Percentiles rank a stretch among this genome's conserved stretches.
Conservation (phyloP, 805 yeast genomes). For the Scheffersomyces lignosus region DNA sequence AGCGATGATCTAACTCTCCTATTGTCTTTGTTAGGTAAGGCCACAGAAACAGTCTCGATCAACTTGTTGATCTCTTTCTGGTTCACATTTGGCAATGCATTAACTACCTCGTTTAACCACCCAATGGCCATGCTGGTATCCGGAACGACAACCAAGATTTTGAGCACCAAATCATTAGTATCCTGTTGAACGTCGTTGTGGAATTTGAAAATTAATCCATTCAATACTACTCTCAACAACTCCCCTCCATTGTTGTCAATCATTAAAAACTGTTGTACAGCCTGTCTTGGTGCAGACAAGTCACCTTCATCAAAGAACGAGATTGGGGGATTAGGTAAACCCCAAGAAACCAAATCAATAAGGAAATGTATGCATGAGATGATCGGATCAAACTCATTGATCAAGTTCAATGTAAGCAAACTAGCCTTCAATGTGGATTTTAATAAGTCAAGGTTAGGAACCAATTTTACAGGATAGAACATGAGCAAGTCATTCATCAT, state of each 20-base stretch:
- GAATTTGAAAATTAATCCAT: slow-evolving; percentile 71
- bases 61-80: slow-evolving; percentile 68
- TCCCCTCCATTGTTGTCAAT: slow-evolving; percentile 53
- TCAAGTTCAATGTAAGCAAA: slow-evolving; percentile 45
- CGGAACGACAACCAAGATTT: slow-evolving; percentile 54
- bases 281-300: slow-evolving; percentile 23
- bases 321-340: slow-evolving; percentile 75
- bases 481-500: slow-evolving; percentile 76
- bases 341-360: slow-evolving; percentile 84
- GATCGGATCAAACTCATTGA: slow-evolving; percentile 72
- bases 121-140: slow-evolving; percentile 40
- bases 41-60: slow-evolving; percentile 52
- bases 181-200: slow-evolving; percentile 70
- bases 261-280: slow-evolving; percentile 38
- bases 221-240: slow-evolving; percentile 52
- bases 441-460: slow-evolving; percentile 46
- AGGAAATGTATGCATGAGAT: slow-evolving; percentile 70
- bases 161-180: slow-evolving; percentile 70
- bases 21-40: slow-evolving; percentile 66
- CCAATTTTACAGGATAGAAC: slow-evolving; percentile 63
- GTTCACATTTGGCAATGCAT: slow-evolving; percentile 63
- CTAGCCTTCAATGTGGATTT: slow-evolving; percentile 59
- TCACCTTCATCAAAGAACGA: slow-evolving; percentile 56
- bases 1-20: slow-evolving; percentile 71
- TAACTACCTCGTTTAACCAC: slow-evolving; percentile 65